A percentile compares a stretch with the other conserved stretches of the same genome.
Evolutionary conservation across 345 rosid genomes (phyloP).

Genomic region (Litchi chinensis): DNA sequence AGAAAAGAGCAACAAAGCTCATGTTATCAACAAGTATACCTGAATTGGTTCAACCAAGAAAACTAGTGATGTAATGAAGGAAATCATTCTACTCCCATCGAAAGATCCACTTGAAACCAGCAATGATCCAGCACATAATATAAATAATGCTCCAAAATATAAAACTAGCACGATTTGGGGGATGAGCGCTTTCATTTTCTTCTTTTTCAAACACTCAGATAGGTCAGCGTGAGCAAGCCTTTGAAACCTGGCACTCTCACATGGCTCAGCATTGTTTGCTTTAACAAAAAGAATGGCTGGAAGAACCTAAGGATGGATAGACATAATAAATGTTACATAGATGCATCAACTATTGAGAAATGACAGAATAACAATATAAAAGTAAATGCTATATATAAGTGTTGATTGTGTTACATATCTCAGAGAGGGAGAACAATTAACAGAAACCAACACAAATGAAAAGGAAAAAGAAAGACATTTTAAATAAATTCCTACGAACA

Average conservation of each 20-base stretch:
- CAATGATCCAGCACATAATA: conserved; percentile 74
- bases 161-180: conserved; percentile 80
- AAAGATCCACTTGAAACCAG: conserved; percentile 63
- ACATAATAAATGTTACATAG: not conserved
- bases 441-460: not conserved
- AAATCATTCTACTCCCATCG: conserved; percentile 64
- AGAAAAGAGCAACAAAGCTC: conserved; percentile 5
- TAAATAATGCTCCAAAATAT: conserved; percentile 69
- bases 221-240: conserved; percentile 72
- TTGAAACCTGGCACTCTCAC: conserved; percentile 72
- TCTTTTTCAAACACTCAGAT: conserved; percentile 63
- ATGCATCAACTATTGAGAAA: not conserved
- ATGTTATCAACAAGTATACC: conserved; percentile 42
- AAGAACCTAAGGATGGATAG: conserved; percentile 54
- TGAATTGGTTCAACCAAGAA: conserved; percentile 91
- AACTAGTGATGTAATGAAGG: conserved; percentile 75
- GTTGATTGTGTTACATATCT: not conserved
- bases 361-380: conserved; percentile 3
- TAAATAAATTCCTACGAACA: conserved; percentile 11
- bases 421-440: not conserved
- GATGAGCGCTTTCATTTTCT: conserved; percentile 86
- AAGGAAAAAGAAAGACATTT: not conserved
- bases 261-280: conserved; percentile 83
- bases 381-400: not conserved
- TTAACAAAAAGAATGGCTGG: conserved; percentile 89